Evolutionary conservation across 208 protist species (phyloP), one percentile per base, ranked within the genome.

Genomic region (Crithidia thermophila): DNA sequence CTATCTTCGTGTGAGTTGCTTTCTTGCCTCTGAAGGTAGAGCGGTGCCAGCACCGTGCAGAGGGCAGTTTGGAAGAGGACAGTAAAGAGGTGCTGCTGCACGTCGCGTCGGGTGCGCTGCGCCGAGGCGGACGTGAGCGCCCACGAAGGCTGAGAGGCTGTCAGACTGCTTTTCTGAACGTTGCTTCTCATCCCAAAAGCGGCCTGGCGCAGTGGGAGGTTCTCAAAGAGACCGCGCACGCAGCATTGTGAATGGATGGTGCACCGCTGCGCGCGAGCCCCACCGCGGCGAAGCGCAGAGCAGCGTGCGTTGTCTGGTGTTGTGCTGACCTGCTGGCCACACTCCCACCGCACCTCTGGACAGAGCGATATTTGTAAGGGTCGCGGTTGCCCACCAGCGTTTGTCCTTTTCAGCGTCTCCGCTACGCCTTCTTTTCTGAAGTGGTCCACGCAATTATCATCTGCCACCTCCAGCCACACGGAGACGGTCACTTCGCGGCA

Each of bases 171-270:
- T 0, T 42, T 37, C 43, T 0, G 31, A 21, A 43, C 47, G 20
- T 11, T 13, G 31, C n/a, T 20, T 9, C 43, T 9, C 9, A 14
- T 36, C 25, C 39, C 11, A 28, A 65, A 77, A 13, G 75, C 51
- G 0, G 58, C 16, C 39, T 62, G 75, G 20, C 84, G 79, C 16
- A 89, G 73, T n/a, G 84, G 80, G 6, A 89, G 39, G 42, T 64
- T 72, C 34, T 65, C 59, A 47, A 86, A 89, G 0, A 89, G 56
- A 11, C 67, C 74, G 61, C 40, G 47, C 23, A 83, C 80, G 11
- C 62, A 46, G 30, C 84, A 85, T n/a, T n/a, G n/a, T n/a, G n/a
- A n/a, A n/a, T n/a, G n/a, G n/a, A n/a, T n/a, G n/a, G n/a, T n/a
- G n/a, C n/a, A n/a, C n/a, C n/a, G n/a, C n/a, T n/a, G n/a, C n/a